Conservation (phyloP, 2,329 filamentous ascomycete genomes). For the Sphaerulina musiva region DNA sequence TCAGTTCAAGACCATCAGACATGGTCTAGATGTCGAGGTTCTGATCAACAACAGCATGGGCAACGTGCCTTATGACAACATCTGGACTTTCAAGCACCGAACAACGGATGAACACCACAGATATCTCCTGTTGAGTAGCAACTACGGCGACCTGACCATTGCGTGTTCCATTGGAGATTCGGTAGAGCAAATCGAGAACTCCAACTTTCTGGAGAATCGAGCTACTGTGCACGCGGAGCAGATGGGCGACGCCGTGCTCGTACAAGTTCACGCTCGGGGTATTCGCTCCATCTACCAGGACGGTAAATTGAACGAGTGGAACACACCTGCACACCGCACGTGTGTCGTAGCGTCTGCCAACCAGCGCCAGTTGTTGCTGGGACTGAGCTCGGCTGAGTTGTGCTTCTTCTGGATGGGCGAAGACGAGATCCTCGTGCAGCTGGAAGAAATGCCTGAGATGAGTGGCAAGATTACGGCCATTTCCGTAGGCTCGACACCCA, state of each 20-base stretch:
- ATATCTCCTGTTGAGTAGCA: conserved; percentile 74
- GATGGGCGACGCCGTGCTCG: conserved; percentile 82
- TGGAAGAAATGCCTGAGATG: conserved; percentile 85
- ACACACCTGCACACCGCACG: conserved; percentile 83
- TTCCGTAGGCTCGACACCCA: conserved; percentile 87
- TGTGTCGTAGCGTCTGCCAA: conserved; percentile 95
- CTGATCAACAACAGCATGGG: conserved; percentile 28
- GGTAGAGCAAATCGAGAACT: conserved; percentile 90
- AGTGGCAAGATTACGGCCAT: conserved; percentile 89
- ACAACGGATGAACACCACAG: conserved; percentile 79
- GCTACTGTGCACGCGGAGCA: conserved; percentile 89
- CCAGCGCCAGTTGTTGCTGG: conserved; percentile 84
- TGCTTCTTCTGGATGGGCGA: conserved; percentile 97
- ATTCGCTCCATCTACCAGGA: conserved; percentile 80
- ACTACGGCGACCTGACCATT: conserved; percentile 54
- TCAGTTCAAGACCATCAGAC: conserved; percentile 83
- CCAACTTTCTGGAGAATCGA: conserved; percentile 81
- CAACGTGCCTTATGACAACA: conserved; percentile 38
- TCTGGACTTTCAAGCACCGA: conserved; percentile 91
- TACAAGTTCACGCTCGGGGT: conserved; percentile 94
- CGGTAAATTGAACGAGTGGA: conserved; percentile 83
- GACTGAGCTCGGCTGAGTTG: conserved; percentile 90
- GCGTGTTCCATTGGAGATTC: conserved; percentile 95
- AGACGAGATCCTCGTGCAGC: conserved; percentile 73
- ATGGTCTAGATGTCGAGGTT: conserved; percentile 87